These are phyloP conservation scores for Halenospora varia DNA, from an alignment of 495 filamentous ascomycete genomes.

Conservation along the genomic window DNA sequence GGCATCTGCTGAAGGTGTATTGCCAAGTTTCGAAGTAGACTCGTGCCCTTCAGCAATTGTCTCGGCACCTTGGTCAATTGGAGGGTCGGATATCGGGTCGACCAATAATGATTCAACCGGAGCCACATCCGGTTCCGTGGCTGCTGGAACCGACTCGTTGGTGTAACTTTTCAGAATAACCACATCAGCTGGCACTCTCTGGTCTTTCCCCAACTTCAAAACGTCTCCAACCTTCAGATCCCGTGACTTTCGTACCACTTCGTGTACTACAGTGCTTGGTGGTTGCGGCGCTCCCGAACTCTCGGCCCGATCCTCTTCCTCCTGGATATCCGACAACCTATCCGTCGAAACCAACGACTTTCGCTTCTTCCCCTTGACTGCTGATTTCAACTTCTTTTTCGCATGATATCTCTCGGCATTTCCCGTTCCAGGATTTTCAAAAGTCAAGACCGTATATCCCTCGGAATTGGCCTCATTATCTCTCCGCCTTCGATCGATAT, in stretches of 20 bases:
- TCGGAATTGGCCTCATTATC: conserved; percentile 96
- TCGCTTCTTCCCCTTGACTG: conserved; percentile 31
- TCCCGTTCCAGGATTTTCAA: conserved; percentile 45
- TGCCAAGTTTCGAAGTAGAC: conserved; percentile 29
- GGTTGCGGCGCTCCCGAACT: conserved; percentile 20
- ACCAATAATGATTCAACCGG: conserved; percentile 15
- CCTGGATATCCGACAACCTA: conserved; percentile 34
- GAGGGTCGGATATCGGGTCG: conserved; percentile 21
- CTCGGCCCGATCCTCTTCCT: conserved; percentile 32
- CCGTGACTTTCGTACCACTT: conserved; percentile 74
- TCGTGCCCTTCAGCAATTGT: conserved; percentile 28
- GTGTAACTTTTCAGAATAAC: conserved; percentile 83
- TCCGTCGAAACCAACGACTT: conserved; percentile 24
- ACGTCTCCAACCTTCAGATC: conserved; percentile 95
- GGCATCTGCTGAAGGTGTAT: conserved; percentile 24
- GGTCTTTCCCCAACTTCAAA: conserved; percentile 83
- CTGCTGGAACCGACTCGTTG: conserved; percentile 46
- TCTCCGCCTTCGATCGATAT: conserved; percentile 77
- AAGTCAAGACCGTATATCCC: conserved; percentile 73
- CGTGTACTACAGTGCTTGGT: conserved; percentile 45
- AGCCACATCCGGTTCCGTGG: background rate
- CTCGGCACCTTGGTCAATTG: conserved; percentile 26
- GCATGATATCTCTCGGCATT: conserved; percentile 24
- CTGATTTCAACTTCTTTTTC: conserved; percentile 35
- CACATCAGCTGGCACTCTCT: conserved; percentile 90